Base-by-base conservation (phyloP, 345 rosid species). In the Eucalyptus curtisii region DNA sequence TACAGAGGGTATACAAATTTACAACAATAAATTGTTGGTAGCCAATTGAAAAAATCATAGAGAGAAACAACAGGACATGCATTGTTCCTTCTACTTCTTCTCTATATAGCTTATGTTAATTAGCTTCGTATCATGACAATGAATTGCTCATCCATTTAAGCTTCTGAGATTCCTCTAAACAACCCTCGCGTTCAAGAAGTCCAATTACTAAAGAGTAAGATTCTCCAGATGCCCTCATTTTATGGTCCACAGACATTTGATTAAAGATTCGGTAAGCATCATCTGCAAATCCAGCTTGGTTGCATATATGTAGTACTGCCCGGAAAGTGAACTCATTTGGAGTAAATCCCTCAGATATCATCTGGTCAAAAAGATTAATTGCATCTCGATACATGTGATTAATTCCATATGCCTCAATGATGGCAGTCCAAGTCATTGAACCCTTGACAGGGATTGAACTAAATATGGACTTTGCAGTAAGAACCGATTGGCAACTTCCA, bases 391-490 rank as follows among this genome's bases (percentile, higher is more conserved):
- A 91, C 85, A 87, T 90, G 86, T 89, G 92, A 86, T 90, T 94
- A 87, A 81, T 87, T 82, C 96, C 96, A 86, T 92, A 91, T 20
- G 96, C 95, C 64, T 96, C 97, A 89, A 97, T 91, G 87, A 96
- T 93, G 89, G 99, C 96, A 85, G 99, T 96, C 98, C 99, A 95
- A 49, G 95, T 91, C 92, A 94, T 61, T 44, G 96, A 91, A 80
- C 99, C 99, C 94, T 96, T 97, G 37, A 90, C 91, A 24, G 92
- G 87, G 89, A 96, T 92, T 7, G 94, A 87, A 88, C 94, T 91
- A 20, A 96, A 97, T 24, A 93, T 92, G 86, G 88, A 88, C 89
- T 90, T 92, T 66, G 98, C 98, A 86, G 89, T 86, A 66, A 45
- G 86, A 88, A 95, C 90, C 71, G 90, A 90, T 90, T 94, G 95